Evolutionary conservation across 139 green algal genomes (phyloP), one percentile per base, ranked within the genome.

Genomic region (Desmodesmus armatus): DNA sequence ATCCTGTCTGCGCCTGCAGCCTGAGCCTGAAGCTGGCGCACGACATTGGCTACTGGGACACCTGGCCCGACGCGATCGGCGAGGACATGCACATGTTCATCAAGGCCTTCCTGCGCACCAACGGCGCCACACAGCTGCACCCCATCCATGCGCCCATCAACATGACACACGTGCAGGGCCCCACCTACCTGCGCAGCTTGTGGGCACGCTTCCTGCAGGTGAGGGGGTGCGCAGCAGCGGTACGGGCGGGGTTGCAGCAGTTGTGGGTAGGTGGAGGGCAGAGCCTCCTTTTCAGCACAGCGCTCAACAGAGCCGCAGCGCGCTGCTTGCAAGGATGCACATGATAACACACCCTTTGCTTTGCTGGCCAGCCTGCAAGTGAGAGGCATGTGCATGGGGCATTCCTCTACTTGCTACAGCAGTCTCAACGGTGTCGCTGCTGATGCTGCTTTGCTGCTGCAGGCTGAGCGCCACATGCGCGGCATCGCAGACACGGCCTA

Each of bases 21-120:
- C n/a, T 91, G 25, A 79, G 70, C 29, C 25, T 87, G 39, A 67
- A 62, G 39, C 71, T 91, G 62, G 67, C 74, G 33, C 72, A 80
- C 19, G 49, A 72, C 43, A 77, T 91, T 55, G 87, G 80, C 44
- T 91, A 79, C 78, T 88, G 84, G 83, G 87, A 91, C 73, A 87
- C 79, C 51, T 86, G 65, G 47, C 76, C 80, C n/a, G 79, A 89
- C n/a, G 87, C 87, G 31, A 91, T 91, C 27, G 87, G 83, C 49
- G 87, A 91, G 73, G 87, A 91, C 74, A 84, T 88, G 78, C 87
- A 91, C 74, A 87, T 89, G 78, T 91, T 89, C 70, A 74, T 87
- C 63, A 91, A 91, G 79, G 84, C 83, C 21, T 89, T 87, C 49
- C 67, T 87, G 73, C 83, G 77, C 51, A 91, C 83, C 3, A 53